A percentile compares a stretch with the other conserved stretches of the same genome.
phyloP scores from a whole-genome alignment of 2,329 filamentous ascomycete species.

The Stagonosporopsis chrysanthemi region DNA sequence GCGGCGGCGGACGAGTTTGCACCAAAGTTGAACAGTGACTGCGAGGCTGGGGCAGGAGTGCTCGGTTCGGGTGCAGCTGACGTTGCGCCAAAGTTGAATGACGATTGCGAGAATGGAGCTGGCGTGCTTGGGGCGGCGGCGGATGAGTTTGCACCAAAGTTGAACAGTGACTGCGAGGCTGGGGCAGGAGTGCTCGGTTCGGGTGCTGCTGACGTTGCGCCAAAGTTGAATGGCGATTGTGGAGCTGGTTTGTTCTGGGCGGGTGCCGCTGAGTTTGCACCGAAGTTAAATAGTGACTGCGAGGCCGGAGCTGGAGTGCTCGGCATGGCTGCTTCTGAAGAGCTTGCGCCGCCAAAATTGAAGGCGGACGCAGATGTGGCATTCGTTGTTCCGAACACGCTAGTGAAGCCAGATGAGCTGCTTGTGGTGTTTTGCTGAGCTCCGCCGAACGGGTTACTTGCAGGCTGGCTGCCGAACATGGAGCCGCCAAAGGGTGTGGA shows the following conservation, averaged over 20 bases:
- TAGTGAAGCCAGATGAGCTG: constrained; percentile 14
- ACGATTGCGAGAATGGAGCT: constrained; percentile 24
- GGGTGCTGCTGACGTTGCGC: background rate
- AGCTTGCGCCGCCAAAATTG: constrained; percentile 8
- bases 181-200: background rate
- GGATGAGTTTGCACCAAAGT: background rate
- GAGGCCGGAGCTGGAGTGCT: background rate
- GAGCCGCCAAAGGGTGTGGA: constrained; percentile 29
- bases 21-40: background rate
- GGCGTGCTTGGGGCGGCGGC: constrained; percentile 13
- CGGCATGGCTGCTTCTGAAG: background rate
- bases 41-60: background rate
- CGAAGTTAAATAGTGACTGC: background rate
- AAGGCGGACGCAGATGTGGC: constrained; percentile 19
- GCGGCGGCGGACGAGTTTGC: background rate
- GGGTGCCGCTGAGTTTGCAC: background rate
- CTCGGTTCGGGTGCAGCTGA: background rate
- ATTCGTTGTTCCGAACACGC: constrained; percentile 30
- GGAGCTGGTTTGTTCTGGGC: constrained; percentile 23
- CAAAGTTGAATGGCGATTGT: constrained; percentile 16
- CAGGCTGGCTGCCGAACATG: constrained; percentile 29
- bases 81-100: constrained; percentile 15
- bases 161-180: background rate
- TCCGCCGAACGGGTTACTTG: constrained; percentile 31
- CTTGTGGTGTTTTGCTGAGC: constrained; percentile 29